These are phyloP conservation scores for Linnemannia hyalina DNA, from an alignment of 192 early-diverging fungal genomes.

Conservation along the genomic window DNA sequence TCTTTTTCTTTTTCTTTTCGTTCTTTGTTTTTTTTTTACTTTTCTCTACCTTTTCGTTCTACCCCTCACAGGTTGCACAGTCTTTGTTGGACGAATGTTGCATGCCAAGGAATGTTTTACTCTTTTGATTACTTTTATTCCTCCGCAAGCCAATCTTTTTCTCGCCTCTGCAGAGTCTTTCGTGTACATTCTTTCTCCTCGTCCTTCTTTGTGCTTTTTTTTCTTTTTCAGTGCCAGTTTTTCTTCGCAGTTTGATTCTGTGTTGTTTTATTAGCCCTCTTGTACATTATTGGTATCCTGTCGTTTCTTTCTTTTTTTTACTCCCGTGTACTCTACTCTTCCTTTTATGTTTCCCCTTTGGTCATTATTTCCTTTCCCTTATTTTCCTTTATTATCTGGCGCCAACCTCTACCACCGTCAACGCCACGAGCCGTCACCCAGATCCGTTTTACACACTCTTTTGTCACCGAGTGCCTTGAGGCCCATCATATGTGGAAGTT, in stretches of 20 bases:
- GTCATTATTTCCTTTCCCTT: conserved; percentile 1
- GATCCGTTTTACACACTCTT: neutral
- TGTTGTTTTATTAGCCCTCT: conserved; percentile 19
- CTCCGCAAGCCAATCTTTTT: conserved; percentile 40
- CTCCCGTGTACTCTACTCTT: neutral
- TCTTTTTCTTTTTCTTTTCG: neutral
- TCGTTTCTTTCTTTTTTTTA: conserved; percentile 6
- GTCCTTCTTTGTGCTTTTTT: neutral
- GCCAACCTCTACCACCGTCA: neutral
- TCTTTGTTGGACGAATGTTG: conserved; percentile 16
- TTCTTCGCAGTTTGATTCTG: conserved; percentile 9
- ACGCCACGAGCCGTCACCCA: neutral
- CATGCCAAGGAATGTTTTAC: neutral
- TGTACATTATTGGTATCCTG: conserved; percentile 13
- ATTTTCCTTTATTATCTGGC: neutral
- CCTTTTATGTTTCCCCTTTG: neutral
- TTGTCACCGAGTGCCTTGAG: neutral
- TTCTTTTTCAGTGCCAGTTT: conserved; percentile 6
- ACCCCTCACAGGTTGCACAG: neutral
- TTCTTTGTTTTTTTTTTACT: conserved; percentile 4
- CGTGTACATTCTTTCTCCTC: conserved; percentile 17
- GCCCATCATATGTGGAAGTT: neutral
- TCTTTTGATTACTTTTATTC: neutral
- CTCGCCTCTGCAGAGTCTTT: conserved; percentile 38
- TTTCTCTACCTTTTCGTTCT: neutral